Evolutionary conservation across 306 rosid species (phyloP).

Genomic region (Datisca glomerata): DNA sequence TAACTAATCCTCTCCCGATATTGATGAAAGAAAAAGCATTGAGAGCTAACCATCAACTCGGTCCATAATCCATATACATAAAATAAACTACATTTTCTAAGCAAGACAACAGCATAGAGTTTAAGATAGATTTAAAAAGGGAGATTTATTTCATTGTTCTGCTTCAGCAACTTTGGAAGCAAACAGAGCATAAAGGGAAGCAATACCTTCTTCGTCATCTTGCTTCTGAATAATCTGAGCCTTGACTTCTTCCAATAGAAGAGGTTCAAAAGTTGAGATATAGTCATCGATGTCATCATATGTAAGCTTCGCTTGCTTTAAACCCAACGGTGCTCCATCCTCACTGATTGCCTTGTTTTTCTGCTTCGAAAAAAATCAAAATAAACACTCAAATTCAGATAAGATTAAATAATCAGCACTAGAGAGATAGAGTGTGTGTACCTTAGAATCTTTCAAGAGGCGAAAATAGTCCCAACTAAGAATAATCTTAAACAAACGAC

Average conservation of each 20-base stretch:
- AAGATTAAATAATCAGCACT: background rate
- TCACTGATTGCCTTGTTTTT: conserved; percentile 11
- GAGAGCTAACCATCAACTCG: too few relatives aligned
- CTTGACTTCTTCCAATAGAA: conserved; percentile 73
- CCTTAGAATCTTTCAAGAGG: conserved; percentile 37
- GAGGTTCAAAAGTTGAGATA: conserved; percentile 76
- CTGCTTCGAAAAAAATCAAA: conserved; percentile 18
- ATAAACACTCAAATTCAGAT: background rate
- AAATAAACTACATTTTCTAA: too few relatives aligned
- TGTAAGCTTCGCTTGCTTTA: conserved; percentile 31
- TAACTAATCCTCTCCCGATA: too few relatives aligned
- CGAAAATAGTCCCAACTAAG: conserved; percentile 67
- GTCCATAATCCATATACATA: too few relatives aligned
- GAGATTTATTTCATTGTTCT: too few relatives aligned
- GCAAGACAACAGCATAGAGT: too few relatives aligned
- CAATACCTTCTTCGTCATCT: conserved; percentile 48
- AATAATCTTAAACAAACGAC: conserved; percentile 55
- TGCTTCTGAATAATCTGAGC: conserved; percentile 49
- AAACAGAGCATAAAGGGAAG: background rate
- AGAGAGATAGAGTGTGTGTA: conserved; percentile 2
- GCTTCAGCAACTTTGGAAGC: too few relatives aligned
- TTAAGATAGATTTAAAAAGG: too few relatives aligned
- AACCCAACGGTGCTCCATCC: conserved; percentile 17
- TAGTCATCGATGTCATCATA: conserved; percentile 75
- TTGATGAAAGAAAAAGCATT: too few relatives aligned